Base-by-base conservation (phyloP, 805 yeast genomes). In the Novakomyces olei region DNA sequence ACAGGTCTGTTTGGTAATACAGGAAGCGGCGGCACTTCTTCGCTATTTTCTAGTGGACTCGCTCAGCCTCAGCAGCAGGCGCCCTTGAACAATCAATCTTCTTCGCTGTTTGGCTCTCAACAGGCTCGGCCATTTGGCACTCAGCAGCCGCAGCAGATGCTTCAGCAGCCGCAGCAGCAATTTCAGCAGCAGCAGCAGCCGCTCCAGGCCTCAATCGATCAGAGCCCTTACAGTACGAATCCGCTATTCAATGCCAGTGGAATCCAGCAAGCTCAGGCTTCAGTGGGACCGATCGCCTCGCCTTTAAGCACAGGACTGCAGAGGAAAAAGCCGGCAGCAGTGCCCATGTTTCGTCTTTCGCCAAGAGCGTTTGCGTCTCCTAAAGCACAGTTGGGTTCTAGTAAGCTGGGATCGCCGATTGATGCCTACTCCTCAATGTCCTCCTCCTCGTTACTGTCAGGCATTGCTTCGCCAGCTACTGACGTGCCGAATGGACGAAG, bases 201-300 rank as follows among this genome's bases (percentile, higher is more conserved):
- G 8, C 37, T 44, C 5, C 47, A 43, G 30, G 53, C 61, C 27
- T 42, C 54, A 20, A 47, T 54, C 34, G 58, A 55, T 36, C 59
- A 61, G 37, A 67, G 74, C 47, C 93, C 94, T 28, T 83, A 78
- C 47, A 92, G 93, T 1, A 63, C 67, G 30, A 72, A 72, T 43
- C 76, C 81, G 4, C 56, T 83, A 33, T 79, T 77, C 43, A 47
- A 56, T 10, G 54, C 60, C 5, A 33, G 54, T 15, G 48, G 53
- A 17, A 19, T 25, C 6, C 22, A 17, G 5, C 9, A 12, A 5
- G 25, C 32, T 12, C 7, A 23, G 19, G 7, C 24, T 6, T 19
- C 20, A 10, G 55, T 63, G 3, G 60, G 57, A 26, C 61, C 67
- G 6, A 53, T 65, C 5, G 61, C 60, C 4, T 63, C 61, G 17